Base-by-base conservation (phyloP, 257 asterid genomes). In the Solanum piurae region DNA sequence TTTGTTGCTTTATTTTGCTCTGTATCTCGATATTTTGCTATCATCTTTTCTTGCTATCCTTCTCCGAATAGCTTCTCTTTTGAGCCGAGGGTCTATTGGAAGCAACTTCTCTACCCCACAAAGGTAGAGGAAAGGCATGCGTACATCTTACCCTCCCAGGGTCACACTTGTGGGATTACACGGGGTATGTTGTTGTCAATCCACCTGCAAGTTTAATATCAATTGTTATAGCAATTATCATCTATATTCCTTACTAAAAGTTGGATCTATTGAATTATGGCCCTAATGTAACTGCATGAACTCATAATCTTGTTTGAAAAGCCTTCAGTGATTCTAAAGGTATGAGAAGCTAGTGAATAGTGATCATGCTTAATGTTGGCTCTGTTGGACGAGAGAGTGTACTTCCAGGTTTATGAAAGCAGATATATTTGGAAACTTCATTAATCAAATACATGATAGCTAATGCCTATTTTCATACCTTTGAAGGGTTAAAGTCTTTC, bases 401-500 rank as follows among this genome's bases (percentile, higher is more conserved):
- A 79, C 25, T 79, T 20, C 69, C 29, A 46, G 42, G 31, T 82
- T 49, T 46, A 16, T 80, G 66, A 12, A 80, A 29, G 85, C 42
- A 82, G 27, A 82, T 29, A 18, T 49, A 49, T 46, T 82, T 49
- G 20, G 20, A 18, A 49, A 82, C 62, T 29, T 82, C 66, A 31
- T 82, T 80, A 10, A 29, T 80, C 55, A 80, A 46, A 52, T 16
- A 71, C 72, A 10, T 83, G 77, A 66, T 31, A 58, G 33, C 84
- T 20, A 88, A 73, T 46, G 37, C 37, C 75, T 58, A 84, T 76
- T 55, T 69, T 86, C 34, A 29, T 89, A 14, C 64, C 76, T 55
- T 85, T 91, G 89, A 89, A 97, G 99, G 98, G 91, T 97, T 92
- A 97, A 97, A 92, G 93, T 97, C 88, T 97, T 97, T 89, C 94